phyloP scores from a whole-genome alignment of 1,284 basidiomycete genomes.

The Coriolopsis trogii region DNA sequence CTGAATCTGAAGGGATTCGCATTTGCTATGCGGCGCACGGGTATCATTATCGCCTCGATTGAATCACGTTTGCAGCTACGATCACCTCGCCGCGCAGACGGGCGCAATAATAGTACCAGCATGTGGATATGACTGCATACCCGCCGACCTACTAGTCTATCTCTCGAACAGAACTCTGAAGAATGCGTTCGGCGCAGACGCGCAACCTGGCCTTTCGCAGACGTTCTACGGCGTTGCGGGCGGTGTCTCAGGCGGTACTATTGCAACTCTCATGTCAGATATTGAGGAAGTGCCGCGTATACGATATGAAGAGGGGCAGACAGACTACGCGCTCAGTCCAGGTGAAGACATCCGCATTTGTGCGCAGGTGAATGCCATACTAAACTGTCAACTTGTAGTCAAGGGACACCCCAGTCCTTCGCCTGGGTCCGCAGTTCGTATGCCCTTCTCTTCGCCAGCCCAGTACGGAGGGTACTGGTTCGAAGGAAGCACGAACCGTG shows the following conservation, averaged over 20 bases:
- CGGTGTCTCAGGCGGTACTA: constrained; percentile 73
- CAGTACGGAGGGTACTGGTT: constrained; percentile 62
- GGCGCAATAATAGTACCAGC: constrained; percentile 70
- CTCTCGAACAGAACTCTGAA: constrained; percentile 54
- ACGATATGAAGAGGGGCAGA: constrained; percentile 36
- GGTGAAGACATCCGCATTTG: constrained; percentile 39
- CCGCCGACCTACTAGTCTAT: constrained; percentile 66
- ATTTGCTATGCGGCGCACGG: too few relatives aligned
- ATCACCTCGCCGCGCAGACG: constrained; percentile 67
- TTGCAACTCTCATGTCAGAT: constrained; percentile 53
- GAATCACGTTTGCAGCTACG: constrained; percentile 44
- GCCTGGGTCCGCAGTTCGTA: constrained; percentile 48
- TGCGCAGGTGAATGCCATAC: neutral
- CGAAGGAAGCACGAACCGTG: constrained; percentile 64
- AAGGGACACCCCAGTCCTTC: constrained; percentile 42
- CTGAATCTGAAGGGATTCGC: too few relatives aligned
- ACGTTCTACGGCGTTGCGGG: constrained; percentile 48
- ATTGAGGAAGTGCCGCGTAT: constrained; percentile 51
- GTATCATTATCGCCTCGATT: neutral
- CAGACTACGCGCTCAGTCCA: constrained; percentile 60
- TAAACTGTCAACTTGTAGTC: constrained; percentile 35
- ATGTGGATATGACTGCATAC: constrained; percentile 75
- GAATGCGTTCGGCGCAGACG: constrained; percentile 32
- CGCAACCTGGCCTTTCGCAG: constrained; percentile 39
- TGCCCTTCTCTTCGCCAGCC: constrained; percentile 45